Evolutionary conservation across 441 rosid genomes (phyloP), one percentile per base, ranked within the genome.

Genomic region (Aquilaria agallochum): DNA sequence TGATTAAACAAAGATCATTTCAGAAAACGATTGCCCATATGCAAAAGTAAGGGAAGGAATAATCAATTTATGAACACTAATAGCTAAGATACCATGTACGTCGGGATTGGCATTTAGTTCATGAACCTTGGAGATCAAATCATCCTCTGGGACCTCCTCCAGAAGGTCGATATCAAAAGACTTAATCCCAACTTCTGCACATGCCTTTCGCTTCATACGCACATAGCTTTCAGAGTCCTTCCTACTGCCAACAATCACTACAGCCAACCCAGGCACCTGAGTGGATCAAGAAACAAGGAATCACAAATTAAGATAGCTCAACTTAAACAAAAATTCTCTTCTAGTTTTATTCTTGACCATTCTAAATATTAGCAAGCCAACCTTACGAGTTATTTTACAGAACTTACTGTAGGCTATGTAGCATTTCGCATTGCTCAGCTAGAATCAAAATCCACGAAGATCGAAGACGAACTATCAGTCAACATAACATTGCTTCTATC

Each of bases 221-320:
- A 93, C 98, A 72, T 90, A 93, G 67, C 89, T 93, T 69, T 82
- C 88, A 49, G 97, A 88, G 72, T 90, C 98, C 72, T 86, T 90
- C 58, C 96, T 76, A 63, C 31, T 33, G 42, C 98, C 98, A 20
- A 88, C 96, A 50, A 90, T 85, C 59, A 88, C 91, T 27, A 93
- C 96, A 6, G 97, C 97, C 68, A 93, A 70, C 50, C 97, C 97
- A 42, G 97, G 97, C 50, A 88, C 95, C 96, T 90, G 75, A 68
- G 31, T 52, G 59, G 6, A 62, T 53, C 36, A 48, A 60, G 31
- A 11, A 7, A 14, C 44, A 11, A 50, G 20, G 10, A 20, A 20
- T 20, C 20, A 4, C 20, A 4, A 50, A 48, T 12, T 20, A 20
- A 20, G 20, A 20, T 20, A 20, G 20, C 20, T 20, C 20, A 20